Evolutionary conservation across 352 stramenopile species (phyloP).

Genomic region (Elongisporangium undulatum): DNA sequence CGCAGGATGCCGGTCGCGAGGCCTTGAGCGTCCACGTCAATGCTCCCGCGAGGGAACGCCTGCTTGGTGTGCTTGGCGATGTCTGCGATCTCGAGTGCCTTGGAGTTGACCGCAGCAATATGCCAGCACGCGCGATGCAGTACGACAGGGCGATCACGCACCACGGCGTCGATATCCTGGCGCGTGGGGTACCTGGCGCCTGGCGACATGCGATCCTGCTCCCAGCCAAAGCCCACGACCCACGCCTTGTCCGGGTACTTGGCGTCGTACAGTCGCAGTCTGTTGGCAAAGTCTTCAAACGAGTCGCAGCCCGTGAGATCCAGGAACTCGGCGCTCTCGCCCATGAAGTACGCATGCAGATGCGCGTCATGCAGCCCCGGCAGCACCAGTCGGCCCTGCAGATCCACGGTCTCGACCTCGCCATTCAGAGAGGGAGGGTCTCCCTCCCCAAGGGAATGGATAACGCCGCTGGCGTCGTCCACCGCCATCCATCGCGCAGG

Average conservation of each 20-base stretch:
- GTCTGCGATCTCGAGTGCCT: conserved; percentile 67
- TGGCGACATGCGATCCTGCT: conserved; percentile 72
- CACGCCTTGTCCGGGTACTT: conserved; percentile 65
- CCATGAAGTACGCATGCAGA: conserved; percentile 84
- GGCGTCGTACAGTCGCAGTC: conserved; percentile 51
- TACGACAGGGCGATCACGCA: conserved; percentile 62
- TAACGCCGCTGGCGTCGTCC: conserved; percentile 28
- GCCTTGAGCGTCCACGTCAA: conserved; percentile 63
- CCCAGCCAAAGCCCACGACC: conserved; percentile 84
- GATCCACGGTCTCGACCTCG: conserved; percentile 27
- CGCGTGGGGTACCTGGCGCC: conserved; percentile 62
- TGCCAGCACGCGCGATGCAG: conserved; percentile 90
- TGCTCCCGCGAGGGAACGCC: conserved; percentile 31
- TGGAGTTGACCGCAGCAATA: conserved; percentile 84
- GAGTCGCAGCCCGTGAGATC: conserved; percentile 69
- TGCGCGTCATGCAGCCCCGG: conserved; percentile 87
- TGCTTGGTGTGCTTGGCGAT: conserved; percentile 23
- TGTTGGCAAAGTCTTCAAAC: conserved; percentile 60
- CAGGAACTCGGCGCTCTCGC: conserved; percentile 81
- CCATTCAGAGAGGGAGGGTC: conserved; percentile 6
- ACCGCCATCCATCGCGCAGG: conserved; percentile 62
- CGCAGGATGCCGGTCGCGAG: conserved; percentile 57
- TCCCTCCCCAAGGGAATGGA: conserved; percentile 28
- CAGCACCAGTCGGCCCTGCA: conserved; percentile 60
- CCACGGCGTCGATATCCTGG: conserved; percentile 72